Evolutionary conservation across 805 yeast genomes (phyloP), one percentile per base, ranked within the genome.

Genomic region (Candida mattraensis): DNA sequence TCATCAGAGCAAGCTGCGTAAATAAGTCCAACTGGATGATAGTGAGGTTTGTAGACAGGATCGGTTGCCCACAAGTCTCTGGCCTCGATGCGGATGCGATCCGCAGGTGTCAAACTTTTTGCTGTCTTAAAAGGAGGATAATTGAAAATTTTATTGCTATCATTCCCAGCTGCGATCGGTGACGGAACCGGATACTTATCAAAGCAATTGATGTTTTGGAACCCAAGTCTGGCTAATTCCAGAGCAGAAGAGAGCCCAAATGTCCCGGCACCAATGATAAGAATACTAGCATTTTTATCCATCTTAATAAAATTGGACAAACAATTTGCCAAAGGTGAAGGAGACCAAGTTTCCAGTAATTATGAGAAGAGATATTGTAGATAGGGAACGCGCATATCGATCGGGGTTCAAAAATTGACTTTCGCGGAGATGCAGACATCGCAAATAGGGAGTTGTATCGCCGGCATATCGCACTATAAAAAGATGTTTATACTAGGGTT

Each of bases 1-100:
- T 35, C 41, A 10, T 60, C 62, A 3, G 60, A 47, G 30, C 59
- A 37, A 5, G 59, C 49, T 10, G 60, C 42, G 30, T 39, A 39
- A 15, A 39, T 29, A 19, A 39, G 30, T 6, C 42, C 42, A 7
- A 31, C 34, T n/a, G 37, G 38, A 18, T 39, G 42, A 18, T 33
- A 39, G 12, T 35, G 26, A 3, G 37, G 35, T 18, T 12, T 18
- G 28, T 33, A 39, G 11, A 39, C 28, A 8, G 42, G 42, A 20
- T 39, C 42, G 4, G 17, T 23, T 1, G 18, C 32, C 42, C 42
- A 39, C 17, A 16, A 13, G 3, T 18, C 28, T 13, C 33, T 15
- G 4, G 42, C 35, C 14, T 39, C 42, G 7, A 18, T 29, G 12
- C 33, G 16, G 14, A 26, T 18, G 19, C 29, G 28, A 14, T 39